phyloP scores from a whole-genome alignment of 2,329 filamentous ascomycete genomes.

The Ophiocordyceps polyrhachis-furcata region DNA sequence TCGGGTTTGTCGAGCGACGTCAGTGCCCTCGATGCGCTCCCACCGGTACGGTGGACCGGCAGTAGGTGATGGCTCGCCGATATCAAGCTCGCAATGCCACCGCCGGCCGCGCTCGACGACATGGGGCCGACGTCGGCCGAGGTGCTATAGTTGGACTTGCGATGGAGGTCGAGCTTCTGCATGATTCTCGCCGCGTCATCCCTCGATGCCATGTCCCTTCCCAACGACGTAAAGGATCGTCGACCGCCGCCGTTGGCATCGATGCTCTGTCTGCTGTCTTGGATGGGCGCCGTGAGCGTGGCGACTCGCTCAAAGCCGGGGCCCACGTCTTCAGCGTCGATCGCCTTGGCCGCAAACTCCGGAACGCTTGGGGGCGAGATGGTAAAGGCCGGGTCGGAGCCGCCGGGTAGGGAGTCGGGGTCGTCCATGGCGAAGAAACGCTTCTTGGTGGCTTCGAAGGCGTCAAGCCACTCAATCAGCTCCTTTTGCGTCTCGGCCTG shows the following conservation, averaged over 20 bases:
- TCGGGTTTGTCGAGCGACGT: constrained; percentile 30
- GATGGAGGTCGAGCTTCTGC: constrained; percentile 77
- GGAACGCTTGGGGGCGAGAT: constrained; percentile 76
- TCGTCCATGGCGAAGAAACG: constrained; percentile 55
- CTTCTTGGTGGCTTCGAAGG: constrained; percentile 87
- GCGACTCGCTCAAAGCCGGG: constrained; percentile 36
- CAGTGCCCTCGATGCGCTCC: constrained; percentile 14
- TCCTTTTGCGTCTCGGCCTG: constrained; percentile 87
- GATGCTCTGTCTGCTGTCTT: constrained; percentile 49
- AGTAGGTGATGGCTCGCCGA: constrained; percentile 67
- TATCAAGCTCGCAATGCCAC: constrained; percentile 69
- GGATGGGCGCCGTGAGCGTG: constrained; percentile 41
- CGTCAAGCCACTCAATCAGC: constrained; percentile 84
- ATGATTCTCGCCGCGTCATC: constrained; percentile 75
- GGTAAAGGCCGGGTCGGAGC: constrained; percentile 63
- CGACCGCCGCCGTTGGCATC: constrained; percentile 40
- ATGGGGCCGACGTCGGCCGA: constrained; percentile 19
- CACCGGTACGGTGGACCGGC: constrained; percentile 31
- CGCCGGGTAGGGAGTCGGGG: constrained; percentile 25
- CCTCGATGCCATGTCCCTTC: constrained; percentile 23
- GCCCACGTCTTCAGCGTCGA: constrained; percentile 39
- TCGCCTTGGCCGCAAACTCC: constrained; percentile 70
- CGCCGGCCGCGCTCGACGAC: constrained; percentile 25
- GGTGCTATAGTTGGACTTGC: constrained; percentile 48
- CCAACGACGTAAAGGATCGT: constrained; percentile 36